Conservation (phyloP, 2,329 filamentous ascomycete species). For the Aureobasidium sp. region DNA sequence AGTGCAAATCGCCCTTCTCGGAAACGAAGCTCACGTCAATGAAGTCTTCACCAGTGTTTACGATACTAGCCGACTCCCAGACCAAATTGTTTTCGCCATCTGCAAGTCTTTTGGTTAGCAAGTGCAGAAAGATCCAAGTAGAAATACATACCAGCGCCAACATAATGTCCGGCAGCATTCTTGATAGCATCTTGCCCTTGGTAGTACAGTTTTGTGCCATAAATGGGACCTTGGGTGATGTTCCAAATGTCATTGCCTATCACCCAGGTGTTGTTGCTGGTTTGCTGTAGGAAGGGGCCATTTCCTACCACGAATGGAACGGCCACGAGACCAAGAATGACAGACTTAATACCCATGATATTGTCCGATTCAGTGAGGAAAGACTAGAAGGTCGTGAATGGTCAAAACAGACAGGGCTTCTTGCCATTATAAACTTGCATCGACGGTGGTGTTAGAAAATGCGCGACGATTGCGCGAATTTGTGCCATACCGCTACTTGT, state of each 20-base stretch:
- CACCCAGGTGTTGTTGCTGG: slow-evolving; percentile 31
- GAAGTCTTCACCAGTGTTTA: slow-evolving; percentile 35
- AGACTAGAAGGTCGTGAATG: no score
- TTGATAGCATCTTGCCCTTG: slow-evolving; percentile 37
- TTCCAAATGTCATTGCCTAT: slow-evolving; percentile 39
- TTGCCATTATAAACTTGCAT: no score
- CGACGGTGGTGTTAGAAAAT: no score
- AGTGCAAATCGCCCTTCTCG: slow-evolving; percentile 45
- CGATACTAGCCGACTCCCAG: slow-evolving; percentile 43
- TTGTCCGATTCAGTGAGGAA: no score
- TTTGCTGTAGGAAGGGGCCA: slow-evolving; percentile 27
- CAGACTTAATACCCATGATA: neutral
- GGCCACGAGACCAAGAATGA: neutral
- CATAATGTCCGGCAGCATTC: slow-evolving; percentile 37
- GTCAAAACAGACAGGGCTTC: no score
- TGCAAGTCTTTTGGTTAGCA: no score
- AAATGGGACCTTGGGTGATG: slow-evolving; percentile 33
- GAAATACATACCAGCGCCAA: slow-evolving; percentile 31
- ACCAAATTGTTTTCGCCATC: slow-evolving; percentile 42
- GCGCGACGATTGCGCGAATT: neutral
- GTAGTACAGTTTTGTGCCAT: slow-evolving; percentile 37
- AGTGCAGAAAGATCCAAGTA: no score
- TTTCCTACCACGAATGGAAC: neutral
- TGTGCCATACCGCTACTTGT: neutral
- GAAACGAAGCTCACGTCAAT: slow-evolving; percentile 45